phyloP scores from a whole-genome alignment of 306 rosid species.

The Trichosanthes truncata region DNA sequence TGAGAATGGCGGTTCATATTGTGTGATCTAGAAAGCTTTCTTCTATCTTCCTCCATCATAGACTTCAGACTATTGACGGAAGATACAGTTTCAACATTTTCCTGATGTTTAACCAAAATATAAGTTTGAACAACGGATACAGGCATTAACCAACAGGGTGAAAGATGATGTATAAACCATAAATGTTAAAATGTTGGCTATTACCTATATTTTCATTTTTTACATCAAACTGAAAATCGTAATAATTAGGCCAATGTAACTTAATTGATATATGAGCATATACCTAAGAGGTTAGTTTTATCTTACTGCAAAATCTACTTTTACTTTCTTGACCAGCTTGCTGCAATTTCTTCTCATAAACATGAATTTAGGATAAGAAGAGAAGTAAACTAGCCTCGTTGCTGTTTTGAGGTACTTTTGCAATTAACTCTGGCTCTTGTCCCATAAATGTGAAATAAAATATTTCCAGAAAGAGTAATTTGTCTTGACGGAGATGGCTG shows the following conservation, averaged over 20 bases:
- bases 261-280: background rate
- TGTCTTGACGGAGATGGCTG: constrained; percentile 71
- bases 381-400: constrained; percentile 35
- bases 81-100: constrained; percentile 30
- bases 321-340: constrained; percentile 12
- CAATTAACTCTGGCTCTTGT: constrained; percentile 82
- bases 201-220: background rate
- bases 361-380: background rate
- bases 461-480: constrained; percentile 81
- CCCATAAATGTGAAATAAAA: constrained; percentile 61
- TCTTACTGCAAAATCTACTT: background rate
- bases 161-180: background rate
- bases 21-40: constrained; percentile 28
- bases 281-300: background rate
- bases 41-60: constrained; percentile 67
- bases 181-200: background rate
- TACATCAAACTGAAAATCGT: background rate
- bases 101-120: constrained; percentile 28
- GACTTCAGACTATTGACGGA: constrained; percentile 62
- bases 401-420: constrained; percentile 32
- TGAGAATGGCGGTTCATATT: constrained; percentile 57
- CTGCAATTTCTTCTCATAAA: background rate
- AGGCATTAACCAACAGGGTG: constrained; percentile 11
- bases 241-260: background rate
- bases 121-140: background rate